Conservation (phyloP, 257 asterid genomes). For the Solanum medicagineum region DNA sequence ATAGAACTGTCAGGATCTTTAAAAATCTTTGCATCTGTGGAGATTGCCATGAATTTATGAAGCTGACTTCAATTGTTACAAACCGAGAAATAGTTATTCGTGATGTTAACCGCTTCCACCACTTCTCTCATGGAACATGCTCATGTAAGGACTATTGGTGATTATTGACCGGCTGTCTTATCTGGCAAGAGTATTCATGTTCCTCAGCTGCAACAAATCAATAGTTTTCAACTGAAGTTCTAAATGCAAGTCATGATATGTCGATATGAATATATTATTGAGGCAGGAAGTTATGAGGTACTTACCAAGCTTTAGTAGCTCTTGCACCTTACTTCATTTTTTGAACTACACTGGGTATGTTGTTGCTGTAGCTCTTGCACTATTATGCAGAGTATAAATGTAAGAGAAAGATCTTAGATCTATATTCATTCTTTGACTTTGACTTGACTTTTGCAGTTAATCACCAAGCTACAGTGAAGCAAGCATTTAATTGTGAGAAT, state of each 20-base stretch:
- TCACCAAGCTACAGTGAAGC: background rate
- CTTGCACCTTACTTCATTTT: background rate
- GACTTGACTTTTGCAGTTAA: background rate
- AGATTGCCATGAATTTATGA: slow-evolving; percentile 87
- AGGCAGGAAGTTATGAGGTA: background rate
- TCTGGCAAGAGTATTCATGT: background rate
- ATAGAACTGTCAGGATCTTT: slow-evolving; percentile 49
- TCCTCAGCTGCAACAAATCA: background rate
- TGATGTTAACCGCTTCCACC: slow-evolving; percentile 58
- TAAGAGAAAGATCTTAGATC: background rate
- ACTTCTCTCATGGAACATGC: slow-evolving; percentile 48
- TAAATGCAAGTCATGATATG: background rate
- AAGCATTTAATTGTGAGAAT: background rate
- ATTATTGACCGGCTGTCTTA: slow-evolving; percentile 1
- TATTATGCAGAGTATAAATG: background rate
- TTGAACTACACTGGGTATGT: background rate
- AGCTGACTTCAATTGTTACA: slow-evolving; percentile 37
- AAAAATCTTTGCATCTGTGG: slow-evolving; percentile 81
- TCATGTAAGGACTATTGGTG: slow-evolving; percentile 81
- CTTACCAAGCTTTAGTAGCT: background rate
- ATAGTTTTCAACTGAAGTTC: background rate
- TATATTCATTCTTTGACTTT: background rate
- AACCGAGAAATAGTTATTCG: slow-evolving; percentile 55
- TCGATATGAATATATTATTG: background rate
- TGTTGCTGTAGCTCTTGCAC: background rate